phyloP scores from a whole-genome alignment of 495 filamentous ascomycete species.

The Podospora bellae-mahoneyi region DNA sequence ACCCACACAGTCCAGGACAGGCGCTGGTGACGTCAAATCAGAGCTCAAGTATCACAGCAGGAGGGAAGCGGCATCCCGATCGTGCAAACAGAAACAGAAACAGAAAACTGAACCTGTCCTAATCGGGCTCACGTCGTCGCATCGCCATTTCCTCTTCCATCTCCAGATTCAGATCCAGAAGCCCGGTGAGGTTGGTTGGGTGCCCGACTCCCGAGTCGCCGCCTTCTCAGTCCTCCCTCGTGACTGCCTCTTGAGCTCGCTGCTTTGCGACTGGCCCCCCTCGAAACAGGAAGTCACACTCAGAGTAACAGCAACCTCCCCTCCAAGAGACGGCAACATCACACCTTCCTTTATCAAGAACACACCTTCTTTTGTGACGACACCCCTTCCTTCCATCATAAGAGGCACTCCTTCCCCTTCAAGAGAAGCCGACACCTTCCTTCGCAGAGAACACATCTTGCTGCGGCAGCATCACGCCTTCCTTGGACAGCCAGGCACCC shows the following conservation, averaged over 20 bases:
- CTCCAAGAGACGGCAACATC: too few relatives aligned
- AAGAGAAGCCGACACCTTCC: too few relatives aligned
- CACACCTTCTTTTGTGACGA: too few relatives aligned
- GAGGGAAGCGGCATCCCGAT: conserved; percentile 17
- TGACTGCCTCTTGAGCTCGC: background rate
- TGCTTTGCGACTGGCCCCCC: too few relatives aligned
- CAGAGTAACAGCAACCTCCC: too few relatives aligned
- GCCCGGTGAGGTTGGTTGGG: background rate
- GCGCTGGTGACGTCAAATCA: conserved; percentile 19
- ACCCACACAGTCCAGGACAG: background rate
- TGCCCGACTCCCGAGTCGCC: background rate
- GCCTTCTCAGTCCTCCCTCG: background rate
- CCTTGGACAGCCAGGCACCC: too few relatives aligned
- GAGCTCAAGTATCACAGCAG: conserved; percentile 21
- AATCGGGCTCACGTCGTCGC: background rate
- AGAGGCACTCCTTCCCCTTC: background rate
- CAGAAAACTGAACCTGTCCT: background rate
- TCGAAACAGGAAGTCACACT: background rate
- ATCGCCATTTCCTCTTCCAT: background rate
- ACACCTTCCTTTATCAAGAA: too few relatives aligned
- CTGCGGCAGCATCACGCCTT: too few relatives aligned
- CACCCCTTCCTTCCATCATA: background rate
- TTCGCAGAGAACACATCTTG: too few relatives aligned
- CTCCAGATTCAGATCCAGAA: background rate
- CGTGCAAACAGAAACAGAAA: background rate